Base-by-base conservation (phyloP, 2,329 filamentous ascomycete species). In the Stemphylium lycopersici region DNA sequence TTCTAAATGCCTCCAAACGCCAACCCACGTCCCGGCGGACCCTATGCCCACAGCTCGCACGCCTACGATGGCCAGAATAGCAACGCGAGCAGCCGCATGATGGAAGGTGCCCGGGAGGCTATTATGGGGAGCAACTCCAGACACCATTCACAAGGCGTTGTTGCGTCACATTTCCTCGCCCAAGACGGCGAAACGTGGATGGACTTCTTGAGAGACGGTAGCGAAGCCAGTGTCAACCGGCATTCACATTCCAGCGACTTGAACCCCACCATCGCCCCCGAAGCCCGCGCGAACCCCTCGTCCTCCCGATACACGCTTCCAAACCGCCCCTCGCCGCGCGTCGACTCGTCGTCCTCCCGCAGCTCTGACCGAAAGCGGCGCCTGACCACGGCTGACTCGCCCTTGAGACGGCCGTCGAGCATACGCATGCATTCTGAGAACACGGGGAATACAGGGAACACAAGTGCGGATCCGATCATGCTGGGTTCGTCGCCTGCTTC, bases 351-450 rank as follows among this genome's bases (percentile, higher is more conserved):
- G 2, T 61, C 64, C 4, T 63, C 67, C 8, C 59, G 56, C 33
- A 68, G 56, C 52, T 55, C 62, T 18, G 73, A 76, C 41, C 67
- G 74, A 50, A 76, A 76, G 66, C 64, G 73, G 49, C 65, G 73
- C 26, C 52, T 75, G 41, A 75, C 72, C 2, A 64, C 68, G 4
- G 61, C 72, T 6, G 70, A 76, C 22, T 59, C 63, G 16, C 72
- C 74, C 42, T 59, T 66, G 47, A 63, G 67, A 48, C 58, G 70
- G 13, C 68, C 66, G 6, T 71, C 66, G n/a, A 66, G 59, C 48
- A 65, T 62, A 42, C 52, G 68, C 20, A 62, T 64, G 56, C 63
- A 61, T 34, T 61, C 62, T 10, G 49, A 51, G 22, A 58, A 51
- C 33, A 41, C 59, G 7, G 52, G 58, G 2, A 56, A 51, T 33